Evolutionary conservation across 2,329 filamentous ascomycete species (phyloP), one percentile per base, ranked within the genome.

Genomic region (Fusarium sterilihyphosum): DNA sequence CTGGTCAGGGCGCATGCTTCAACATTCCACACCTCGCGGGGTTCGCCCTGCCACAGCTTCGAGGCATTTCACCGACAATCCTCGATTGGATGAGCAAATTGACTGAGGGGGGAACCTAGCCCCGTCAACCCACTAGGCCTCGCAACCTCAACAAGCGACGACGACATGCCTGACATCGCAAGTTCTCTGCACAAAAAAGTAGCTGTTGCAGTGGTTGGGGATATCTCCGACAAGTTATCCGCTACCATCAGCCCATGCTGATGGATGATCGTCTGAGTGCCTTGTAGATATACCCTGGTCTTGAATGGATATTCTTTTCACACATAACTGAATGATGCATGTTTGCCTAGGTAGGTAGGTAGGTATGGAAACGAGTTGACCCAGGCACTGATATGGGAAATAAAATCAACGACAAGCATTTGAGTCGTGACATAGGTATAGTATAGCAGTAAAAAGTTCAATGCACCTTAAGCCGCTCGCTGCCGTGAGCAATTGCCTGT

Each of bases 201-300:
- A 43, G 22, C 31, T 54, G 47, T 31, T 47, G 43, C 35, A 49
- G 52, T 52, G 38, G 38, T 59, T 43, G 43, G 49, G 61, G 52
- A 64, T 59, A 61, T 71, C 37, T 73, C 67, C 54, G 74, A 72
- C 46, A 49, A 65, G 65, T 63, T 66, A 67, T 70, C 63, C 73
- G 68, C 62, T 67, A 22, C 37, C 57, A 78, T 78, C 75, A 65
- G 70, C 74, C 73, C 77, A 78, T 78, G 66, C 75, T 64, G 58
- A 61, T 65, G 69, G 69, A 75, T 64, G 77, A 79, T 78, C 77
- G 71, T 65, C 73, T 72, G 77, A 78, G 74, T 62, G 44, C 46
- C 68, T 65, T 74, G 73, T 73, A 76, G 67, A 71, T 61, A 49
- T 63, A 68, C 60, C 66, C 54, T 65, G 46, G 59, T 50, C 9